These are phyloP conservation scores for Camelina laxa DNA, from an alignment of 345 rosid species.

Conservation along the genomic window DNA sequence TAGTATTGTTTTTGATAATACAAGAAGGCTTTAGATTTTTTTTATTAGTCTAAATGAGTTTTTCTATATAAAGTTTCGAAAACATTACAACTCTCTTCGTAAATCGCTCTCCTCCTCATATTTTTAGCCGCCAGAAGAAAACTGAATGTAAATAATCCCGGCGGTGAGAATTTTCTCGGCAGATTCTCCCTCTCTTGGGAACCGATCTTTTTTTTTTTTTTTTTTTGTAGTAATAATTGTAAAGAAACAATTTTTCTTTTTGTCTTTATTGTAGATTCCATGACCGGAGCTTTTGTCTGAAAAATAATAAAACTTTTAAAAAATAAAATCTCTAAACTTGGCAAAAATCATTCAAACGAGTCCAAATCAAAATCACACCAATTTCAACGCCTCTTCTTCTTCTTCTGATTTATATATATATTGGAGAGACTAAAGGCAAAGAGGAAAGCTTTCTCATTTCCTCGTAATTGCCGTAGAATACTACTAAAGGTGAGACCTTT, in stretches of 20 bases:
- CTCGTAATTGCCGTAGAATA: slow-evolving; percentile 21
- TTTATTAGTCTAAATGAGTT: neutral
- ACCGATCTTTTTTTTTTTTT: slow-evolving; percentile 11
- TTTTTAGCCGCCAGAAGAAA: slow-evolving; percentile 30
- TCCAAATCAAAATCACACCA: slow-evolving; percentile 12
- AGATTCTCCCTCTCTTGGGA: slow-evolving; percentile 33
- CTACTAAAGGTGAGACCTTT: slow-evolving; percentile 42
- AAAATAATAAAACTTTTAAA: neutral
- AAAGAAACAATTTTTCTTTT: neutral
- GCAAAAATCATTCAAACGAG: slow-evolving; percentile 27
- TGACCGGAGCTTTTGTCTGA: slow-evolving; percentile 20
- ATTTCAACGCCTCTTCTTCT: slow-evolving; percentile 27
- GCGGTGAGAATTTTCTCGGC: slow-evolving; percentile 37
- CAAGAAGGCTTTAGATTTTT: neutral
- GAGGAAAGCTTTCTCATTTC: slow-evolving; percentile 3
- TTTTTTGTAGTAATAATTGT: slow-evolving; percentile 16
- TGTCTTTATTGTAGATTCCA: slow-evolving; percentile 41
- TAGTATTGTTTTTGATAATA: slow-evolving; percentile 3
- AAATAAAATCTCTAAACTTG: slow-evolving; percentile 24
- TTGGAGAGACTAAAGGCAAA: slow-evolving; percentile 8
- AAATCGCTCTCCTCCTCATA: slow-evolving; percentile 20
- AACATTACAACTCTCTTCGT: slow-evolving; percentile 20
- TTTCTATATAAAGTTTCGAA: slow-evolving; percentile 21
- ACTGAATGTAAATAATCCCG: slow-evolving; percentile 18
- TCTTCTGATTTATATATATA: slow-evolving; percentile 28